phyloP scores from a whole-genome alignment of 345 rosid species.

The Moringa oleifera region DNA sequence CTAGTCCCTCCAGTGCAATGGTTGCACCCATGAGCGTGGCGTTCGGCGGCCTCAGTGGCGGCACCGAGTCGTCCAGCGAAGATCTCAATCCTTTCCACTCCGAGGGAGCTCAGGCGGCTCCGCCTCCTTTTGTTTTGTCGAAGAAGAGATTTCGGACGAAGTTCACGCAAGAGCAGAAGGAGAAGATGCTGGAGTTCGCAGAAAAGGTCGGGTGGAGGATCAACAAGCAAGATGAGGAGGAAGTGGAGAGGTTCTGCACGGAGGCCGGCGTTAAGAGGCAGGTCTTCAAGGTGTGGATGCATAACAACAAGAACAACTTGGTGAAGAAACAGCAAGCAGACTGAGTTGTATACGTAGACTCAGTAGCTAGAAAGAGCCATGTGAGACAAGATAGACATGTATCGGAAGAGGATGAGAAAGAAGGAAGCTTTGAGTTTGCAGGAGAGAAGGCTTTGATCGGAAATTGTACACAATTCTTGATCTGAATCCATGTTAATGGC shows the following conservation, averaged over 20 bases:
- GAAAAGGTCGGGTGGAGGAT: slow-evolving; percentile 79
- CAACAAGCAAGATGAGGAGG: slow-evolving; percentile 61
- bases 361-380: too few species aligned
- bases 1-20: slow-evolving; percentile 47
- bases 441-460: too few species aligned
- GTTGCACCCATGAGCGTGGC: slow-evolving; percentile 70
- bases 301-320: slow-evolving; percentile 57
- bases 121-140: slow-evolving; percentile 44
- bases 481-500: too few species aligned
- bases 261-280: slow-evolving; percentile 67
- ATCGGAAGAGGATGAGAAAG: too few species aligned
- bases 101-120: slow-evolving; percentile 31
- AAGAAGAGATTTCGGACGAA: slow-evolving; percentile 68
- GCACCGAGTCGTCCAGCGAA: slow-evolving; percentile 71
- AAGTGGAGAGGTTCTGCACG: slow-evolving; percentile 50
- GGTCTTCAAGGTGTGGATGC: slow-evolving; percentile 90
- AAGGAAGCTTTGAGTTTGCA: too few species aligned
- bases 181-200: slow-evolving; percentile 71
- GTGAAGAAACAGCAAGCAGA: slow-evolving; percentile 40
- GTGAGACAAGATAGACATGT: too few species aligned
- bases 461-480: too few species aligned
- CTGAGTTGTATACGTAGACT: too few species aligned
- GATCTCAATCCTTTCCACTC: slow-evolving; percentile 56
- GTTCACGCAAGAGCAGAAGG: slow-evolving; percentile 66
- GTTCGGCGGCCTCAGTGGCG: slow-evolving; percentile 46